Conservation (phyloP, 176 grass and related monocot species). For the Hordeum vulgare region DNA sequence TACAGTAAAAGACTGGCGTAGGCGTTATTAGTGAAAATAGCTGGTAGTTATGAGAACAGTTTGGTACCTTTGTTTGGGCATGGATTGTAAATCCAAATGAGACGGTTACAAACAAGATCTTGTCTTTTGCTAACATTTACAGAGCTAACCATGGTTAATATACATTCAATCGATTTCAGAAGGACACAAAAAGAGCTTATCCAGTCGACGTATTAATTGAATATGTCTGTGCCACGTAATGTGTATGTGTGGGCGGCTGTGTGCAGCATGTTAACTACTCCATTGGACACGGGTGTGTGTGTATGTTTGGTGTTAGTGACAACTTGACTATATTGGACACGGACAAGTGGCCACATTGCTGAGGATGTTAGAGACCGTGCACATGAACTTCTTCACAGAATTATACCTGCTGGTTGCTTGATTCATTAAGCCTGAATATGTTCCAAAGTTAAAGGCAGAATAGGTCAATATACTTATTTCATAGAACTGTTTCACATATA, state of each 20-base stretch:
- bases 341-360: neutral
- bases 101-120: neutral
- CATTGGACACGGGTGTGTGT: no score
- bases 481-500: neutral
- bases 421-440: constrained; percentile 12
- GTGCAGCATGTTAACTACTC: neutral
- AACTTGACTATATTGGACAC: neutral
- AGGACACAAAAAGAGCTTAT: neutral
- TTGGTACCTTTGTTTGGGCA: neutral
- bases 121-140: neutral
- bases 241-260: neutral
- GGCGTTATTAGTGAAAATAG: neutral
- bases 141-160: neutral
- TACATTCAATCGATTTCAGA: neutral
- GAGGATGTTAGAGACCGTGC: neutral
- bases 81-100: neutral
- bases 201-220: neutral
- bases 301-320: neutral
- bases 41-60: neutral
- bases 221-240: neutral
- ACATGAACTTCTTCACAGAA: neutral
- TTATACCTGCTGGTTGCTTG: neutral
- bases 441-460: neutral
- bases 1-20: neutral
- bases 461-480: neutral